Base-by-base conservation (phyloP, 78 protist genomes). In the Tieghemostelium lacteum region DNA sequence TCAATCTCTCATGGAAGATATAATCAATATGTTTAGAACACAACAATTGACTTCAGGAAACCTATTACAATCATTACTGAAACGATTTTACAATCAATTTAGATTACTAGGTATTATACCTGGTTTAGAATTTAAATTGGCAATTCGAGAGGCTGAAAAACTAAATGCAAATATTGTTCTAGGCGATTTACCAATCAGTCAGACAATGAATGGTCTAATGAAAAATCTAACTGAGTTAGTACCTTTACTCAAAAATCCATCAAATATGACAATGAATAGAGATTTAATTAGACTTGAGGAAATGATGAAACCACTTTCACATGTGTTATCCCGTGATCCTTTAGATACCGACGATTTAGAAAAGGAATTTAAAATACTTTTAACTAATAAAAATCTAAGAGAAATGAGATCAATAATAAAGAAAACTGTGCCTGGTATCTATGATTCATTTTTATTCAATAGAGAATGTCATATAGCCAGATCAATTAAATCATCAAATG, bases 61-160 rank as follows among this genome's bases (percentile, higher is more conserved):
- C 6, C 4, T 57, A n/a, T 16, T 42, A 49, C 34, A 72, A 49
- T 29, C 54, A 1, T 8, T 72, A 4, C 19, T 45, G 17, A 39
- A 66, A 33, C 66, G 52, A 20, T 83, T 64, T 83, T 71, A 83
- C 6, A 70, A 70, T 40, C 3, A 37, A 69, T 58, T 83, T 45
- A 83, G 75, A 42, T n/a, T 71, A 28, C 6, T 83, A 33, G 91
- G 91, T 40, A 67, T 83, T 26, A 40, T 69, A 0, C 91, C 91
- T 28, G 91, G 91, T 40, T 60, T 83, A 34, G 91, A 83, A 45
- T 83, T 83, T 33, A 57, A 58, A 22, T 83, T 19, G 66, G 77
- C 91, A 26, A 83, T 83, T n/a, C 39, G 60, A 8, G 91, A 83
- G 33, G 91, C 91, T 1, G 78, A 83, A 10, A 28, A 20, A 29